Conservation (phyloP, 2,329 filamentous ascomycete genomes). For the Fusarium sp. region DNA sequence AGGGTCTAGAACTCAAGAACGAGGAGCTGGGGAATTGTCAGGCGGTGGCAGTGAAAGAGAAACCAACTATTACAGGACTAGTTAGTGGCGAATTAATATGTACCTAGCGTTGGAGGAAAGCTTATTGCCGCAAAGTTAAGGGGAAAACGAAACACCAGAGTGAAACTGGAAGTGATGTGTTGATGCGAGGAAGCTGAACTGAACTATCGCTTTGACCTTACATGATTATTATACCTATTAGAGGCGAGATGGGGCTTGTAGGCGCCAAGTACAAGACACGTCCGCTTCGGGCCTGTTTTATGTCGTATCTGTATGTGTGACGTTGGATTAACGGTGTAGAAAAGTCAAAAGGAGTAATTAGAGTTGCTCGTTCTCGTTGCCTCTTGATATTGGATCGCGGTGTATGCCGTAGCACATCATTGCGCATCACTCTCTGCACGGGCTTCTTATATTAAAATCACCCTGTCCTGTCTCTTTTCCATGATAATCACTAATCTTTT, state of each 20-base stretch:
- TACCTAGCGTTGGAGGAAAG: slow-evolving; percentile 35
- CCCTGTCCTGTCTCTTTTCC: not conserved
- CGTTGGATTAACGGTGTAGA: not conserved
- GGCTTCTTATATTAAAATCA: slow-evolving; percentile 14
- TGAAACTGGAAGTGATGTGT: not conserved
- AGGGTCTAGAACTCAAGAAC: slow-evolving; percentile 31
- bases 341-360: slow-evolving; percentile 21
- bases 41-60: slow-evolving; percentile 8
- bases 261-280: slow-evolving; percentile 10
- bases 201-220: slow-evolving; percentile 4
- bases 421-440: not conserved
- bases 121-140: slow-evolving; percentile 27
- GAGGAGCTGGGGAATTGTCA: slow-evolving; percentile 4
- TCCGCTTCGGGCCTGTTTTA: slow-evolving; percentile 17
- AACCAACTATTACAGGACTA: not conserved
- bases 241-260: not conserved
- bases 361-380: slow-evolving; percentile 12
- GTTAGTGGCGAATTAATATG: slow-evolving; percentile 38
- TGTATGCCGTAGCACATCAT: slow-evolving; percentile 13
- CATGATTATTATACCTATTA: not conserved
- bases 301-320: not conserved
- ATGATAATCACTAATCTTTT: not conserved
- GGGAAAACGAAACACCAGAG: slow-evolving; percentile 3
- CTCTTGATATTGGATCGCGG: slow-evolving; percentile 1
- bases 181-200: not conserved